phyloP scores from a whole-genome alignment of 202 grass and related monocot genomes.

The Brachypodium distachyon region DNA sequence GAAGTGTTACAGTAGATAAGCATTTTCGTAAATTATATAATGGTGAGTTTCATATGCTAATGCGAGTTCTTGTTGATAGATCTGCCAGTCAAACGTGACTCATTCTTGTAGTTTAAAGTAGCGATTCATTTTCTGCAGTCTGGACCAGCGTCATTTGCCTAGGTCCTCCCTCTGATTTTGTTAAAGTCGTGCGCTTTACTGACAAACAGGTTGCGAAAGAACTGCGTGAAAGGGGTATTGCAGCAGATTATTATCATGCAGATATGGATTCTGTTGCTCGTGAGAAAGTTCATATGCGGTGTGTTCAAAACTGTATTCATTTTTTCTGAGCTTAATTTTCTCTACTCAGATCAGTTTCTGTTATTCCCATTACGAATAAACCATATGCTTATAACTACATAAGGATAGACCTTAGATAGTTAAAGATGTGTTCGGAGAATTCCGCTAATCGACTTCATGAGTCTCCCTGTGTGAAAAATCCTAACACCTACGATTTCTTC shows the following conservation, averaged over 20 bases:
- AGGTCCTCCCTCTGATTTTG: background rate
- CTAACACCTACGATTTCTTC: background rate
- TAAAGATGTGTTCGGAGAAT: background rate
- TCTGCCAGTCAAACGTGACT: background rate
- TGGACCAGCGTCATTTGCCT: background rate
- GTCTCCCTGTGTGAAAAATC: background rate
- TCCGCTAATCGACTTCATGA: background rate
- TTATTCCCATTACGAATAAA: background rate
- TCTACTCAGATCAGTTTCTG: background rate
- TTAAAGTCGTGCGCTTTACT: slow-evolving; percentile 7
- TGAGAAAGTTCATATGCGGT: slow-evolving; percentile 77
- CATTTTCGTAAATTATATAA: background rate
- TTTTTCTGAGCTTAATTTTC: slow-evolving; percentile 5
- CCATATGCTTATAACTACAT: background rate
- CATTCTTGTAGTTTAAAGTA: background rate
- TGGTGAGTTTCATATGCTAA: background rate
- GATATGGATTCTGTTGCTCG: slow-evolving; percentile 83
- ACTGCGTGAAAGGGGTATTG: slow-evolving; percentile 64
- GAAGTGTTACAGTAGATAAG: background rate
- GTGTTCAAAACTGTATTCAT: background rate
- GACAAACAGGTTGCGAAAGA: slow-evolving; percentile 76
- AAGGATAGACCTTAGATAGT: background rate
- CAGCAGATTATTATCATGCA: slow-evolving; percentile 92
- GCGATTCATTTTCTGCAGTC: background rate
- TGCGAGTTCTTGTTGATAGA: background rate